Evolutionary conservation across 352 stramenopile species (phyloP).

Genomic region (Phytophthora cryptogea): DNA sequence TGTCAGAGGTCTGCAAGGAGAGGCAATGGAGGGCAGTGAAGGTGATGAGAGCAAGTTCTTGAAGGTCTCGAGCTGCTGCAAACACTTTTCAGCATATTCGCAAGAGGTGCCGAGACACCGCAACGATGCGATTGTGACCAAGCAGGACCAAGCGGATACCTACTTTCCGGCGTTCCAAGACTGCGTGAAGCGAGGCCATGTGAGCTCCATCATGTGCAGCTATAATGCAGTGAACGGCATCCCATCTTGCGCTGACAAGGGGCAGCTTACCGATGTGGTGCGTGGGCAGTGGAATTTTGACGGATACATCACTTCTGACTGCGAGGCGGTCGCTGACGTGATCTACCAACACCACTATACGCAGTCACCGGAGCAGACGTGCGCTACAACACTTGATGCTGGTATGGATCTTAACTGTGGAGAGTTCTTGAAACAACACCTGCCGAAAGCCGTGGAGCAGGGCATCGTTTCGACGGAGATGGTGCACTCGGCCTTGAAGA

Average conservation of each 20-base stretch:
- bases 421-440: slow-evolving; percentile 69
- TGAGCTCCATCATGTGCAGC: slow-evolving; percentile 93
- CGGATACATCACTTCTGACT: slow-evolving; percentile 94
- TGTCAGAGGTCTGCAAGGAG: slow-evolving; percentile 84
- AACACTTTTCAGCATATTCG: slow-evolving; percentile 93
- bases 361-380: slow-evolving; percentile 59
- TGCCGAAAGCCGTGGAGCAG: slow-evolving; percentile 61
- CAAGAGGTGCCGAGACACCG: slow-evolving; percentile 76
- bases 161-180: slow-evolving; percentile 88
- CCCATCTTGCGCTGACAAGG: slow-evolving; percentile 88
- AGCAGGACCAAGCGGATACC: slow-evolving; percentile 89
- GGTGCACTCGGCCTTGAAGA: slow-evolving; percentile 69
- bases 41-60: slow-evolving; percentile 41
- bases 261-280: slow-evolving; percentile 77
- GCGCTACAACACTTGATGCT: slow-evolving; percentile 60
- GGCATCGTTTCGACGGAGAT: slow-evolving; percentile 61
- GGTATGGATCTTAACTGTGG: slow-evolving; percentile 89
- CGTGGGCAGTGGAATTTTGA: slow-evolving; percentile 89
- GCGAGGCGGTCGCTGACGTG: slow-evolving; percentile 85
- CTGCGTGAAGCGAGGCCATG: slow-evolving; percentile 78
- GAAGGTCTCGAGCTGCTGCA: slow-evolving; percentile 88
- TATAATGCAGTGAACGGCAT: slow-evolving; percentile 96
- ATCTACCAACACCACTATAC: slow-evolving; percentile 82
- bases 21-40: slow-evolving; percentile 34
- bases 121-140: slow-evolving; percentile 89